Conservation (phyloP, 129 eudicot species). For the Flaveria sonorensis region DNA sequence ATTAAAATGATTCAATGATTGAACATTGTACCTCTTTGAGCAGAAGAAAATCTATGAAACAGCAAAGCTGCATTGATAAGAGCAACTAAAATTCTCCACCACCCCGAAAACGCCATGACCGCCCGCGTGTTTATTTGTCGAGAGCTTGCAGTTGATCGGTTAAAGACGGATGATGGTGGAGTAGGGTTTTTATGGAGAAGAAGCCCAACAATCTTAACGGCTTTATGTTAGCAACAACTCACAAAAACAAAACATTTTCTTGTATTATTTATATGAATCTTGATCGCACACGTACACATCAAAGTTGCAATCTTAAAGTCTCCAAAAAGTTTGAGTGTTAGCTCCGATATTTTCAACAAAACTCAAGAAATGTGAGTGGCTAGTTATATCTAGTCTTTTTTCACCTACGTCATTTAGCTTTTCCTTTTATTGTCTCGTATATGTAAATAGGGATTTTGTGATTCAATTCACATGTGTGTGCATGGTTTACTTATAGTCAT, state of each 20-base stretch:
- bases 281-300: conserved; percentile 41
- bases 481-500: no score
- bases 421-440: neutral
- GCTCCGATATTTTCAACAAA: conserved; percentile 42
- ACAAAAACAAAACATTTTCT: conserved; percentile 33
- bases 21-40: conserved; percentile 30
- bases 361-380: conserved; percentile 47
- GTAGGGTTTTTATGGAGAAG: conserved; percentile 31
- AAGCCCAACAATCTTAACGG: conserved; percentile 39
- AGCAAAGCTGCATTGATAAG: conserved; percentile 29
- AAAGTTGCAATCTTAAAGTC: conserved; percentile 8
- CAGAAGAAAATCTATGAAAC: conserved; percentile 39
- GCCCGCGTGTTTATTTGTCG: neutral
- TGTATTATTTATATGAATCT: conserved; percentile 12
- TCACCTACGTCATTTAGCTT: conserved; percentile 10
- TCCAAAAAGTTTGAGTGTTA: conserved; percentile 33
- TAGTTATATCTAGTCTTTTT: neutral
- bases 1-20: neutral
- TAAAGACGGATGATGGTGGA: neutral
- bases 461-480: no score
- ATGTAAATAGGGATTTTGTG: neutral
- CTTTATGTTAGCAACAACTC: conserved; percentile 29
- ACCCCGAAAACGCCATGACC: conserved; percentile 36
- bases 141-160: neutral
- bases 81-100: conserved; percentile 24